Base-by-base conservation (phyloP, 352 stramenopile genomes). In the Phytophthora melonis region DNA sequence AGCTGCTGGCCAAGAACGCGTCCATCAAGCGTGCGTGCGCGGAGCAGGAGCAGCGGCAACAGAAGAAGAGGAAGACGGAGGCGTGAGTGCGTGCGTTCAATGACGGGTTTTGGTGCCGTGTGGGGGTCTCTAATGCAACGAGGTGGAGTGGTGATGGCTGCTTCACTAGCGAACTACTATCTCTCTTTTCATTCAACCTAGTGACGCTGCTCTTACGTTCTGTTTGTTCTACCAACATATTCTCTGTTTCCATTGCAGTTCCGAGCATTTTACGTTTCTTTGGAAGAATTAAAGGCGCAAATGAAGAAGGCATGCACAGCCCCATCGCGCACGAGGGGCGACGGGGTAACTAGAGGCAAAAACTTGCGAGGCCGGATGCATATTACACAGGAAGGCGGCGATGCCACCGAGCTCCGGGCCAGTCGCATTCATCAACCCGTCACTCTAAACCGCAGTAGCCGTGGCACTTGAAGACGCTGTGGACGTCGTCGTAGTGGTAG, bases 1-100 rank as follows among this genome's bases (percentile, higher is more conserved):
- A 90, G 6, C 72, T 95, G 71, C 63, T 93, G n/a, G 67, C 60
- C 47, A 93, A 94, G 71, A 93, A 92, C 60, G 75, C 77, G 14
- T 58, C 79, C 13, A 93, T 93, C 58, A 88, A 90, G 58, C 66
- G 74, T 7, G 74, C 78, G 19, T 80, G 74, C 19, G 65, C 34
- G 30, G 34, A 64, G 43, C 49, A 80, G 55, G 57, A 80, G 52
- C 5, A 41, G 27, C 70, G 69, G n/a, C 59, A 50, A 56, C 64
- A 76, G 23, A 86, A 88, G 72, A 88, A 77, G 54, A 13, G 70
- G 41, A 86, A 84, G 74, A 80, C 72, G n/a, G 41, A 49, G 41
- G 14, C 16, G 41, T 49, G 16, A 49, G 41, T 6, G 9, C 1
- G 34, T 41, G 8, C 3, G 9, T 8, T 41, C 34, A 14, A 41